Evolutionary conservation across 768 basidiomycete species (phyloP).

Genomic region (Mycena indigotica): DNA sequence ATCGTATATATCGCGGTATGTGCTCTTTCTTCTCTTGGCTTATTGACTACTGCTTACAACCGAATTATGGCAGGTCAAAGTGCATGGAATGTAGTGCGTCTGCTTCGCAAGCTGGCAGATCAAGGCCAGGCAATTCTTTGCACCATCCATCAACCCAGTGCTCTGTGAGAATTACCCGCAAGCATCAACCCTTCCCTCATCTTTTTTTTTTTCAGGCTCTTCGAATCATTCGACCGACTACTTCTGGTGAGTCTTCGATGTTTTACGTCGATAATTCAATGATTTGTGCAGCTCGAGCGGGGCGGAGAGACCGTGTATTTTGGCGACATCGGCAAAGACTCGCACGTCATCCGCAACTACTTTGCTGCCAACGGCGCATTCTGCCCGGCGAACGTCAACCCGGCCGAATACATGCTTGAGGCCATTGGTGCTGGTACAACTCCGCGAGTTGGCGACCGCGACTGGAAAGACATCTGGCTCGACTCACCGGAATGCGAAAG

Average conservation of each 20-base stretch:
- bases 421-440: conserved; percentile 84
- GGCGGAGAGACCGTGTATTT: conserved; percentile 94
- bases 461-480: conserved; percentile 87
- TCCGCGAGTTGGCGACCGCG: conserved; percentile 70
- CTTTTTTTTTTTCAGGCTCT: conserved; percentile 59
- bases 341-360: conserved; percentile 68
- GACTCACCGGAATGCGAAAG: conserved; percentile 61
- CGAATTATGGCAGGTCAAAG: conserved; percentile 65
- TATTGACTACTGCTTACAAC: too few relatives aligned
- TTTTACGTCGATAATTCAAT: neutral
- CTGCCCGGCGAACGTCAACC: conserved; percentile 80
- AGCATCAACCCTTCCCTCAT: neutral
- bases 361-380: conserved; percentile 72
- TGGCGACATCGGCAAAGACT: conserved; percentile 81
- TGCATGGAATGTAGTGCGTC: conserved; percentile 81
- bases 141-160: conserved; percentile 88
- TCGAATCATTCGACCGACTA: conserved; percentile 82
- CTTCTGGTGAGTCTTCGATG: conserved; percentile 37
- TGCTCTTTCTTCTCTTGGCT: too few relatives aligned
- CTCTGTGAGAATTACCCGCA: conserved; percentile 43
- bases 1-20: too few relatives aligned
- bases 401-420: too few relatives aligned
- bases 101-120: conserved; percentile 80
- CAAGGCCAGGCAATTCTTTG: conserved; percentile 89
- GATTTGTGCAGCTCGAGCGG: conserved; percentile 46